Percentiles rank a stretch among this genome's conserved stretches.
These are phyloP conservation scores for Microbotryum scabiosae DNA, from an alignment of 1,284 basidiomycete species.

Conservation along the genomic window DNA sequence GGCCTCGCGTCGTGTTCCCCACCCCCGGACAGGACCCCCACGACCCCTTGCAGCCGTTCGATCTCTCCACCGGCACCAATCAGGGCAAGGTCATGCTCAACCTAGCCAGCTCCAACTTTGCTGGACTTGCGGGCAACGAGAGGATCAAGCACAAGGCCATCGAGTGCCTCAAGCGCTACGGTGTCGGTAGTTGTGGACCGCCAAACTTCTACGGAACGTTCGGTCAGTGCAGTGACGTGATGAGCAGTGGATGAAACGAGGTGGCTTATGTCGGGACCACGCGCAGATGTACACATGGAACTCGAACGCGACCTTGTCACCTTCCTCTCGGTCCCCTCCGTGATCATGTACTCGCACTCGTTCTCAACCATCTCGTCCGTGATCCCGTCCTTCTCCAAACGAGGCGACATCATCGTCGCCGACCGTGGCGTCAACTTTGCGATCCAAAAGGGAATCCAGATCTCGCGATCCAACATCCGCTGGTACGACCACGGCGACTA, in stretches of 20 bases:
- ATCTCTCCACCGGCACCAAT: slow-evolving; percentile 1
- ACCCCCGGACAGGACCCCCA: slow-evolving; percentile 48
- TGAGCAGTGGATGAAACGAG: too few species aligned
- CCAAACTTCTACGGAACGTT: slow-evolving; percentile 96
- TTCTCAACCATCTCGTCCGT: slow-evolving; percentile 89
- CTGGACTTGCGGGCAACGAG: slow-evolving; percentile 81
- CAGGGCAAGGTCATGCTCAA: slow-evolving; percentile 67
- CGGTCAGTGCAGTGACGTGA: slow-evolving; percentile 47
- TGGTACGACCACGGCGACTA: slow-evolving; percentile 98
- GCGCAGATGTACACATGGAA: slow-evolving; percentile 77
- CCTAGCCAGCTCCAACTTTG: slow-evolving; percentile 86
- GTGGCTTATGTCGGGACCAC: background rate
- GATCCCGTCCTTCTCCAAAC: slow-evolving; percentile 95
- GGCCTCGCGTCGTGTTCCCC: slow-evolving; percentile 66
- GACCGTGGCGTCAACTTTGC: slow-evolving; percentile 90
- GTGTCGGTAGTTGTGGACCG: slow-evolving; percentile 91
- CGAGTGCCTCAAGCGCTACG: slow-evolving; percentile 81
- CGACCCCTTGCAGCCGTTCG: slow-evolving; percentile 13
- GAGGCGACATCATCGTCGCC: slow-evolving; percentile 96
- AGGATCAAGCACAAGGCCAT: slow-evolving; percentile 76
- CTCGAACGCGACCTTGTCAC: slow-evolving; percentile 82
- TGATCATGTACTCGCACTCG: slow-evolving; percentile 90
- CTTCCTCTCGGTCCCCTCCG: slow-evolving; percentile 78
- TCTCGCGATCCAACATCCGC: slow-evolving; percentile 80
- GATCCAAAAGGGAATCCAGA: slow-evolving; percentile 95